Conservation (phyloP, 192 early-diverging fungal species). For the Mortierella hygrophila region DNA sequence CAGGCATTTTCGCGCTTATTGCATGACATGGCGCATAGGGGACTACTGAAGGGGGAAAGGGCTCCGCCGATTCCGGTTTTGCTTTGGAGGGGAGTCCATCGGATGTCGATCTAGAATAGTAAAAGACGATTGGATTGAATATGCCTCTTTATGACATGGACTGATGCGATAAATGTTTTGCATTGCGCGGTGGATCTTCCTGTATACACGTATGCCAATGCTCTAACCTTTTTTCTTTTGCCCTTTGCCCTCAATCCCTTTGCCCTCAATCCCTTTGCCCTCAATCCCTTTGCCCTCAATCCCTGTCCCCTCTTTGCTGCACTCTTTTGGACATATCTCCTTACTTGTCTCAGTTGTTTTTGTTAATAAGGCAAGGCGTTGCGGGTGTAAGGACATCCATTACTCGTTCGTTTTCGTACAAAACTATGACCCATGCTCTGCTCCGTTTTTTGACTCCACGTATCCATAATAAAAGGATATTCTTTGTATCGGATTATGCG, state of each 20-base stretch:
- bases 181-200: neutral
- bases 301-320: neutral
- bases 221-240: neutral
- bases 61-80: neutral
- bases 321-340: neutral
- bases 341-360: no score
- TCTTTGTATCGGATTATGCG: neutral
- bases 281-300: no score
- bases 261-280: no score
- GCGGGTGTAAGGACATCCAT: neutral
- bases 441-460: neutral
- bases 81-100: neutral
- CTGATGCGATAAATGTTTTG: neutral
- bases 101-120: conserved; percentile 2
- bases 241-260: no score
- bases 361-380: neutral
- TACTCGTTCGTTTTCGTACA: neutral
- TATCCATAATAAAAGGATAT: neutral
- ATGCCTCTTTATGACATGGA: neutral
- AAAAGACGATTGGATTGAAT: neutral
- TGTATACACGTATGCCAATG: neutral
- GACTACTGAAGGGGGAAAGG: neutral
- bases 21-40: neutral
- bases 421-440: no score
- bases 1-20: neutral